Percentiles rank a stretch among this genome's conserved stretches.
phyloP scores from a whole-genome alignment of 768 basidiomycete species.

The Leccinum barrowsii region DNA sequence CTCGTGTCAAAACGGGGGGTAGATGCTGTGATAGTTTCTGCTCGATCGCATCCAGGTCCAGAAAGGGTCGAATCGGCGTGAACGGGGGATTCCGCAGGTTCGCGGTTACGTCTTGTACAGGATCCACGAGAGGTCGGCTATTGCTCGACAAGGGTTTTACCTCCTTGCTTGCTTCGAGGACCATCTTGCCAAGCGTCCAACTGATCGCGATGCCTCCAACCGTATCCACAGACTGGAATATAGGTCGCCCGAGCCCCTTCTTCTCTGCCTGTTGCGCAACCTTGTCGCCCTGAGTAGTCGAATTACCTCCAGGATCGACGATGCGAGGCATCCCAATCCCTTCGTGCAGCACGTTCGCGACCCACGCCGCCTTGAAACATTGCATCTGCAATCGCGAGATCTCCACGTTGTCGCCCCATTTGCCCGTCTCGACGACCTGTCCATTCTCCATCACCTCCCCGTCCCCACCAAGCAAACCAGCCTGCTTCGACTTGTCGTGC shows the following conservation, averaged over 20 bases:
- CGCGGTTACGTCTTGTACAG: slow-evolving; percentile 62
- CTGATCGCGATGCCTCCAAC: slow-evolving; percentile 91
- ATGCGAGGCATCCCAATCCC: slow-evolving; percentile 94
- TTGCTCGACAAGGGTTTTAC: slow-evolving; percentile 49
- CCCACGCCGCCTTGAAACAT: slow-evolving; percentile 99
- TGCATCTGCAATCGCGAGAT: slow-evolving; percentile 89
- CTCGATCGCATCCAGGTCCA: slow-evolving; percentile 58
- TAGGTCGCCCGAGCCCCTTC: slow-evolving; percentile 78
- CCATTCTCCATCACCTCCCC: slow-evolving; percentile 63
- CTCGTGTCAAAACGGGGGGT: slow-evolving; percentile 56
- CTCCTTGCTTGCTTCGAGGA: slow-evolving; percentile 92
- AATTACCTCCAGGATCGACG: slow-evolving; percentile 80
- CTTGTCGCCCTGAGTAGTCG: slow-evolving; percentile 62
- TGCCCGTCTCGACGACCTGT: slow-evolving; percentile 56
- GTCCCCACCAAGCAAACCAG: slow-evolving; percentile 52
- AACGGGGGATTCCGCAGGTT: slow-evolving; percentile 46
- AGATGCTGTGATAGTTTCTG: slow-evolving; percentile 64
- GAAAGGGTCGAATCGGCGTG: slow-evolving; percentile 60
- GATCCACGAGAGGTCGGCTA: slow-evolving; percentile 63
- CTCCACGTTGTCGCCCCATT: slow-evolving; percentile 76
- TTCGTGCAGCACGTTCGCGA: slow-evolving; percentile 93
- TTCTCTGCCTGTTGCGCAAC: slow-evolving; percentile 71
- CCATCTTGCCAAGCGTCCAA: slow-evolving; percentile 99
- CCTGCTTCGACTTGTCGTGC: slow-evolving; percentile 53
- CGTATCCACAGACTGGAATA: slow-evolving; percentile 93